Conservation (phyloP, 2,329 filamentous ascomycete species). For the Pseudogymnoascus sp. region DNA sequence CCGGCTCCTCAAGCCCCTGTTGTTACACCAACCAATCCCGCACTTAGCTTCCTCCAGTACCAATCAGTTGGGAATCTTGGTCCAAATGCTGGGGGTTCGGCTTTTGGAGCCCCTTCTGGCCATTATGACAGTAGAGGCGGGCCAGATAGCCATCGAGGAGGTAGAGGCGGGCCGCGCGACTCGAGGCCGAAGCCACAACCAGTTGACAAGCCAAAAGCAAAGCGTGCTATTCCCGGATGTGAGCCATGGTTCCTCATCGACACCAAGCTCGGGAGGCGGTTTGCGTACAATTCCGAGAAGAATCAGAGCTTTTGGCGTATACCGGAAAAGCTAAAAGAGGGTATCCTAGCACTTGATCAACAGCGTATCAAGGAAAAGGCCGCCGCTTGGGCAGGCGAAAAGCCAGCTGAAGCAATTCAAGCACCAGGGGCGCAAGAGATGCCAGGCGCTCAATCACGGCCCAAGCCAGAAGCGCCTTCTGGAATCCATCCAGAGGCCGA, state of each 20-base stretch:
- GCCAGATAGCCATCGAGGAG: constrained; percentile 37
- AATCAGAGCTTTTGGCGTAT: constrained; percentile 94
- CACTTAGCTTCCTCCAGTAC: constrained; percentile 36
- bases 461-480: constrained; percentile 16
- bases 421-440: constrained; percentile 21
- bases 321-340: constrained; percentile 75
- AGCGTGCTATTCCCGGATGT: constrained; percentile 68
- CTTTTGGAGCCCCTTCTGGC: constrained; percentile 22
- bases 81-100: constrained; percentile 27
- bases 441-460: constrained; percentile 14
- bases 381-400: constrained; percentile 21
- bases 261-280: constrained; percentile 81
- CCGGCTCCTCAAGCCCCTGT: constrained; percentile 9
- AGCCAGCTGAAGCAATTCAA: constrained; percentile 23
- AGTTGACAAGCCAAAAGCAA: constrained; percentile 71
- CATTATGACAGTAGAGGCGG: constrained; percentile 28
- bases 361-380: constrained; percentile 57
- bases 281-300: constrained; percentile 80
- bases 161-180: constrained; percentile 38
- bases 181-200: constrained; percentile 55
- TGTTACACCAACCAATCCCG: constrained; percentile 17
- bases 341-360: constrained; percentile 64
- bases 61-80: constrained; percentile 33
- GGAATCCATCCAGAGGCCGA: constrained; percentile 34
- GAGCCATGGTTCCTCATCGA: constrained; percentile 89